Evolutionary conservation across 306 rosid genomes (phyloP), one percentile per base, ranked within the genome.

Genomic region (Ziziphus jujuba): DNA sequence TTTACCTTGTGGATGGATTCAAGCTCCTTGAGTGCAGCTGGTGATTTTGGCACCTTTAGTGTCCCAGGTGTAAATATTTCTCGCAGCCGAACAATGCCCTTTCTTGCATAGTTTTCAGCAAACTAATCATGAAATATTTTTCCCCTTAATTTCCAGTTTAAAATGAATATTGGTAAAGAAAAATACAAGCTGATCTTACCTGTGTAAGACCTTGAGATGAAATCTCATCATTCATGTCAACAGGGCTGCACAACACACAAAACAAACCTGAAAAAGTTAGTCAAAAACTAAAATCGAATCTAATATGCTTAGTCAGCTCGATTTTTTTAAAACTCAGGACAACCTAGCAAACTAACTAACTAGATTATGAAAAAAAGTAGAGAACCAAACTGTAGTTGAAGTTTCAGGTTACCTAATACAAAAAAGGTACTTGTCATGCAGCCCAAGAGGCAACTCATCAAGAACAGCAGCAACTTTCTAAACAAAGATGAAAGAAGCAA

Each of bases 1-100:
- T 12, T 61, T 76, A 93, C 98, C 96, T 93, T 93, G 91, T 90
- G 95, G 74, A 93, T 75, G 70, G 97, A 90, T 84, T 93, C 99
- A 66, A 93, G 96, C 38, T 93, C 97, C 85, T 84, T 70, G 54
- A 93, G 89, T 43, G 85, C 95, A 73, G 82, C 56, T 25, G 77
- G 90, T 11, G 96, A 81, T 73, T 83, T 67, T 56, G 97, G 99
- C 75, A 93, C 88, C 73, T 73, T 56, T 19, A 93, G 90, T 28
- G 89, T 77, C 45, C 96, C 92, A 36, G 95, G 97, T 8, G 84
- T 90, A 76, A 93, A 90, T 77, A 90, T 90, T 82, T 93, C 96
- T 61, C 90, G 82, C 34, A 90, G 97, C 71, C 82, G 83, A 69
- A 93, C 97, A 77, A 90, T 64, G 69, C 99, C 96, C 65, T 65